Evolutionary conservation across 768 basidiomycete genomes (phyloP).

Genomic region (Podaxis pistillaris): DNA sequence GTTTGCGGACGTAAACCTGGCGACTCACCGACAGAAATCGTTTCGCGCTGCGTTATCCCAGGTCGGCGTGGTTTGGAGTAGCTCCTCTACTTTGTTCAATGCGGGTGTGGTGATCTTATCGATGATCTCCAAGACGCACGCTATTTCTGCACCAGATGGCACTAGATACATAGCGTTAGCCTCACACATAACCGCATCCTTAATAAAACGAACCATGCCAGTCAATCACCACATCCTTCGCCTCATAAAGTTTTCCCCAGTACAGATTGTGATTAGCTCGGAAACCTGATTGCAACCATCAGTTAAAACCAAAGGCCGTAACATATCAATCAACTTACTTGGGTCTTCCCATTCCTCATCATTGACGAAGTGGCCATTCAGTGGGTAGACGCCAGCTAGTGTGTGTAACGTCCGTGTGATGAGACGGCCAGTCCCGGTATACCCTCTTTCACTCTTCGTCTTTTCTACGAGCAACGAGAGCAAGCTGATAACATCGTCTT

Average conservation of each 20-base stretch:
- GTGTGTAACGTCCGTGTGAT: conserved; percentile 75
- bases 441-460: conserved; percentile 87
- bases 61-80: conserved; percentile 51
- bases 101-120: conserved; percentile 65
- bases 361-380: conserved; percentile 81
- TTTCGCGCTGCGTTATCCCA: conserved; percentile 73
- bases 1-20: not conserved
- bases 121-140: conserved; percentile 77
- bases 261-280: conserved; percentile 57
- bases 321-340: conserved; percentile 41
- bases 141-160: conserved; percentile 68
- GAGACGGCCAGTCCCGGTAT: conserved; percentile 74
- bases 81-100: conserved; percentile 61
- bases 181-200: not conserved
- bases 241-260: conserved; percentile 82
- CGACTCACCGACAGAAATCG: conserved; percentile 76
- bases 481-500: conserved; percentile 59
- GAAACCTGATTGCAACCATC: conserved; percentile 45
- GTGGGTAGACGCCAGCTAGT: conserved; percentile 71
- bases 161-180: conserved; percentile 33
- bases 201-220: conserved; percentile 73
- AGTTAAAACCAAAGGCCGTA: conserved; percentile 7
- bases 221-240: conserved; percentile 76
- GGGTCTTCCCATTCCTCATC: conserved; percentile 74
- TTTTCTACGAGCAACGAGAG: conserved; percentile 68